Base-by-base conservation (phyloP, 2,329 filamentous ascomycete species). In the Alternaria panax region DNA sequence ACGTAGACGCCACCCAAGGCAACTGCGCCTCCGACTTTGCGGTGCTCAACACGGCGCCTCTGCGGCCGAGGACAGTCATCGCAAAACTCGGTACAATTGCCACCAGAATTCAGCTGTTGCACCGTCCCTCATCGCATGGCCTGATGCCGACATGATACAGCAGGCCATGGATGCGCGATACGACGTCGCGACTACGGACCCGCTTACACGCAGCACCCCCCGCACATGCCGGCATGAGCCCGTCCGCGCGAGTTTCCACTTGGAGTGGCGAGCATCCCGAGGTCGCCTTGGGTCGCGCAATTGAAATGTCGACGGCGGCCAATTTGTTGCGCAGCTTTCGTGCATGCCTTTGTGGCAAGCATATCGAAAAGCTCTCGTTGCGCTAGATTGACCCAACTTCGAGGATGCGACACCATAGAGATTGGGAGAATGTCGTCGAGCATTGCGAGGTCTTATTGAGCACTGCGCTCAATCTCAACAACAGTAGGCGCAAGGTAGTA, bases 201-300 rank as follows among this genome's bases (percentile, higher is more conserved):
- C 42, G 52, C 63, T 66, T 62, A 58, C 63, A 47, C 60, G 62
- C 54, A 55, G 40, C 32, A 60, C 51, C 40, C 36, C 36, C 43
- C 51, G 60, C 59, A 63, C 38, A 25, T 20, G 22, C 20, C 28
- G 25, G 45, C 54, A 52, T 41, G 18, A 16, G 24, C 24, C 36
- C 42, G 42, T 25, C 51, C 20, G 27, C 7, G 45, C 43, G n/a
- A 43, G 45, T 18, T 22, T 14, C 28, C 22, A n/a, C 28, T 12
- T 58, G 51, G 48, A 54, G 62, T 65, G 64, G 66, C 64, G 62
- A 61, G 20, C 52, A 59, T 63, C n/a, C n/a, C n/a, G n/a, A n/a
- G n/a, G n/a, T n/a, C 57, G 20, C 36, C 36, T 36, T 48, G 30
- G 28, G 34, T 48, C 45, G 28, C 20, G 7, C 8, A 12, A n/a